Conservation (phyloP, 2,329 filamentous ascomycete species). For the Colletotrichum coccodes region DNA sequence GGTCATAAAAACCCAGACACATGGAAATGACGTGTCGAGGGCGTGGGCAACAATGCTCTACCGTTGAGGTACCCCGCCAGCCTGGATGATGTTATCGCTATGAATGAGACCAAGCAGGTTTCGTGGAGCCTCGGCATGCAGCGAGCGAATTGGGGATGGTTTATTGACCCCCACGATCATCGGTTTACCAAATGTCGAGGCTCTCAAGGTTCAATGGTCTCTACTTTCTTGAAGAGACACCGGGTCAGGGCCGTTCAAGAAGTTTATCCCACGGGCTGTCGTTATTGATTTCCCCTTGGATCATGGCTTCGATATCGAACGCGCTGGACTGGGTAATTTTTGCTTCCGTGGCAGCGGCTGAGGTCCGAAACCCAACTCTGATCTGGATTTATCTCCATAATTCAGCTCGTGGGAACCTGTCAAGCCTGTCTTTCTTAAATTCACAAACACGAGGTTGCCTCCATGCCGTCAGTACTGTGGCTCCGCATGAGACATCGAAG, state of each 20-base stretch:
- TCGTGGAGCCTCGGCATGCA: not conserved
- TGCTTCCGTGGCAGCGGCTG: not conserved
- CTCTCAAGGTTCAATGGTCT: no score
- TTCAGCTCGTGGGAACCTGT: not conserved
- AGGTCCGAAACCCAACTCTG: no score
- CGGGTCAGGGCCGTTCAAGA: no score
- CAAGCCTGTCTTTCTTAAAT: not conserved
- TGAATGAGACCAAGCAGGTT: not conserved
- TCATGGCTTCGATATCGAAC: not conserved
- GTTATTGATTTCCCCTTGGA: not conserved
- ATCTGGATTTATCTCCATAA: not conserved
- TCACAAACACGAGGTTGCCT: not conserved
- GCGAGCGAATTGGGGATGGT: no score
- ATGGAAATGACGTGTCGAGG: not conserved
- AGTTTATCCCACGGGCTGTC: not conserved
- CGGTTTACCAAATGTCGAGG: no score
- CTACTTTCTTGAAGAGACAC: no score
- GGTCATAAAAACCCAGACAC: not conserved
- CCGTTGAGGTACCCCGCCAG: no score
- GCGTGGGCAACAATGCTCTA: no score
- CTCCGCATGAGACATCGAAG: slow-evolving; percentile 17
- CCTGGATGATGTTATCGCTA: not conserved
- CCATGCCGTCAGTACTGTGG: slow-evolving; percentile 13
- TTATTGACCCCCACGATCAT: not conserved
- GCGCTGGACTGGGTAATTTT: not conserved